phyloP scores from a whole-genome alignment of 148 eudicot species.

The Silene latifolia region DNA sequence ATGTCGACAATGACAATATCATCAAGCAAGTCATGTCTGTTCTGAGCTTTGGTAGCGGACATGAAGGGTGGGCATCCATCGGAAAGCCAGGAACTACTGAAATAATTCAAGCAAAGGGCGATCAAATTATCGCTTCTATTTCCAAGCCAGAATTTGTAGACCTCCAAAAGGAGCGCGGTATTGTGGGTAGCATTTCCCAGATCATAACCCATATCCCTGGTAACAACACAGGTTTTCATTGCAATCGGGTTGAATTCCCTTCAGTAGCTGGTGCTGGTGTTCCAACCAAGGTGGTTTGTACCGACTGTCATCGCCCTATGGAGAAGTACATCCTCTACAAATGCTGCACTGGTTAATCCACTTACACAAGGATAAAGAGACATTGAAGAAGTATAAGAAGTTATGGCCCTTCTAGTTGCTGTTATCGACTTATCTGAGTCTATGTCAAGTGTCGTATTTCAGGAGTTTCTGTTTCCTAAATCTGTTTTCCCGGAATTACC shows the following conservation, averaged over 20 bases:
- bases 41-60: conserved; percentile 62
- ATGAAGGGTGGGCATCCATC: conserved; percentile 65
- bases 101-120: conserved; percentile 50
- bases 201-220: conserved; percentile 20
- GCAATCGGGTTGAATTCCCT: conserved; percentile 71
- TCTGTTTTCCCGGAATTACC: conserved; percentile 3
- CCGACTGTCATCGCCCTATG: conserved; percentile 71
- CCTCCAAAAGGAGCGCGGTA: conserved; percentile 30
- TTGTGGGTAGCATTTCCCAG: conserved; percentile 39
- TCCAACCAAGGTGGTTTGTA: conserved; percentile 39
- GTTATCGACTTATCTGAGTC: neutral
- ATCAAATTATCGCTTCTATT: conserved; percentile 30
- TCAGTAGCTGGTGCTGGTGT: conserved; percentile 34
- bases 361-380: too few species aligned
- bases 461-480: neutral
- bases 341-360: conserved; percentile 71
- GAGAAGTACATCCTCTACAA: conserved; percentile 84
- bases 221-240: conserved; percentile 66
- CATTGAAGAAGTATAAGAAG: too few species aligned
- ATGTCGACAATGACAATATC: conserved; percentile 45
- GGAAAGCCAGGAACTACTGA: conserved; percentile 43
- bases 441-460: neutral
- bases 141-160: conserved; percentile 36
- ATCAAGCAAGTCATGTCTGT: conserved; percentile 59
- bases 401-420: neutral